These are phyloP conservation scores for Pseudogymnoascus sp. DNA, from an alignment of 2,329 filamentous ascomycete species.

Conservation along the genomic window DNA sequence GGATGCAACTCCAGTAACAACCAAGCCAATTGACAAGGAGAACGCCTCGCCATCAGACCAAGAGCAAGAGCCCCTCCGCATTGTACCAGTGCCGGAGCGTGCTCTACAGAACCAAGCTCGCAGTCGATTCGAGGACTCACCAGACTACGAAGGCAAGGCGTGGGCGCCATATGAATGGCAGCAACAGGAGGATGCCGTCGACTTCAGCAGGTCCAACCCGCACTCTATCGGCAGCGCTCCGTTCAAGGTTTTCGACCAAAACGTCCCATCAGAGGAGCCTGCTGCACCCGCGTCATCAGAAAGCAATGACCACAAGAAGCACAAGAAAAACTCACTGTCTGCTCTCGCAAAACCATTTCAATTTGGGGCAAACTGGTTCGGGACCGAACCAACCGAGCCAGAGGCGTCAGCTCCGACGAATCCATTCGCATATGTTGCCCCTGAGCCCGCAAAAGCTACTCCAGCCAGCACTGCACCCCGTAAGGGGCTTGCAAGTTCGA, in stretches of 20 bases:
- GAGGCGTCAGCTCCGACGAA: neutral
- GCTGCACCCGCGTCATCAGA: neutral
- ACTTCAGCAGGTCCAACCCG: constrained; percentile 37
- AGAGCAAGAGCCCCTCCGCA: constrained; percentile 22
- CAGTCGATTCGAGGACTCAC: constrained; percentile 46
- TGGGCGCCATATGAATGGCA: constrained; percentile 58
- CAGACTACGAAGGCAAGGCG: constrained; percentile 41
- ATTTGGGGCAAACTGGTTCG: constrained; percentile 17
- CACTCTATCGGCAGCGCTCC: constrained; percentile 46
- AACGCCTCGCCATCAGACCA: constrained; percentile 23
- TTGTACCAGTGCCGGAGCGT: constrained; percentile 32
- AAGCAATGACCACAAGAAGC: constrained; percentile 19
- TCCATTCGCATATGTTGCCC: neutral
- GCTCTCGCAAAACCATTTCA: constrained; percentile 64
- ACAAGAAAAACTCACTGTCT: constrained; percentile 53
- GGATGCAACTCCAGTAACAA: constrained; percentile 14
- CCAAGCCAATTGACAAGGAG: constrained; percentile 25
- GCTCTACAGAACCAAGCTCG: constrained; percentile 29
- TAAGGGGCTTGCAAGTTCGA: neutral
- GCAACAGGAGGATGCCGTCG: constrained; percentile 33
- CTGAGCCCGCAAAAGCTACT: constrained; percentile 12
- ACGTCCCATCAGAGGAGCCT: constrained; percentile 13
- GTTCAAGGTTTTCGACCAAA: constrained; percentile 38
- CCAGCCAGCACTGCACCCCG: neutral
- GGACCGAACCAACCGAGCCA: neutral